Evolutionary conservation across 257 asterid species (phyloP).

Genomic region (Fraxinus excelsior): DNA sequence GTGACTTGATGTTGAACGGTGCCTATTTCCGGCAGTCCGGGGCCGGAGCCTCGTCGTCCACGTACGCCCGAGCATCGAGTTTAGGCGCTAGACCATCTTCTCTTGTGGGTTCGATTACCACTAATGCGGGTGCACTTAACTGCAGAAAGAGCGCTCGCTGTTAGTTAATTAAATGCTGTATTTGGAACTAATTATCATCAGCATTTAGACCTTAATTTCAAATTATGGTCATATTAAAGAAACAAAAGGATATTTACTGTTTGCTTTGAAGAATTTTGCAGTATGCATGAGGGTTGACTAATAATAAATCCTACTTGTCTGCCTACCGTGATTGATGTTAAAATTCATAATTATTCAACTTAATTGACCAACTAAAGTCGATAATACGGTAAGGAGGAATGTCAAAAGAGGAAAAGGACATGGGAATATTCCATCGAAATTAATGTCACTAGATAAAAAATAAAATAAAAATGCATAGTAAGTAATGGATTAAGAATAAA

Average conservation of each 20-base stretch:
- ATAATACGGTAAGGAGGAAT: not conserved
- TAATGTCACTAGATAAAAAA: too few relatives aligned
- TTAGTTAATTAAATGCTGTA: slow-evolving; percentile 25
- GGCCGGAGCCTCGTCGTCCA: slow-evolving; percentile 51
- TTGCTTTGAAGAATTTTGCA: not conserved
- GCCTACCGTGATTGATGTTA: slow-evolving; percentile 41
- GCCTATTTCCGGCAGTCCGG: slow-evolving; percentile 77
- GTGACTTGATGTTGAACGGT: slow-evolving; percentile 83
- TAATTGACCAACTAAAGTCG: slow-evolving; percentile 6
- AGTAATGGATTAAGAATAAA: too few relatives aligned
- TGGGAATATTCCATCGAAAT: not conserved
- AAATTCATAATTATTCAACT: not conserved
- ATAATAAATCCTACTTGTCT: not conserved
- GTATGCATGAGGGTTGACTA: slow-evolving; percentile 17
- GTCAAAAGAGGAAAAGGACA: not conserved
- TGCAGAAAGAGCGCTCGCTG: slow-evolving; percentile 71
- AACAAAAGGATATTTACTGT: not conserved
- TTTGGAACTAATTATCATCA: not conserved
- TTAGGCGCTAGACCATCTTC: slow-evolving; percentile 73
- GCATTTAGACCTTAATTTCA: not conserved
- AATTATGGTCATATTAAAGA: not conserved
- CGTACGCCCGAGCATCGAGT: slow-evolving; percentile 77
- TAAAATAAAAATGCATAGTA: too few relatives aligned
- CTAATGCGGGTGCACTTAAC: slow-evolving; percentile 53
- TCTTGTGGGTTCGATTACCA: slow-evolving; percentile 62